Base-by-base conservation (phyloP, 331 rosid genomes). In the Cucumis variabilis region DNA sequence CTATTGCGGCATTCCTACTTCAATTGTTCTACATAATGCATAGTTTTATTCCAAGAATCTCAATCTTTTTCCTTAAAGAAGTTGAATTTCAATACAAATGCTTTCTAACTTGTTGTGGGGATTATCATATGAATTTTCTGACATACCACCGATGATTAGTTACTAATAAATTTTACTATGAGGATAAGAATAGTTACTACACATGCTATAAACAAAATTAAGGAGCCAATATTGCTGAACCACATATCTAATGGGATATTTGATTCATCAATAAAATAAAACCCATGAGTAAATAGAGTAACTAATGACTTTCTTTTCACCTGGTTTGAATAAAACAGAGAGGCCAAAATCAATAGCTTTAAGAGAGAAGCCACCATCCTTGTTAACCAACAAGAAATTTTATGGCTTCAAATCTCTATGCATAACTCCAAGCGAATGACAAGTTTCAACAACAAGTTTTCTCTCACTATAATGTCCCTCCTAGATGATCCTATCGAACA, bases 391-490 rank as follows among this genome's bases (percentile, higher is more conserved):
- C n/a, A n/a, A n/a, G n/a, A n/a, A n/a, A n/a, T n/a, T n/a, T n/a
- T n/a, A n/a, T n/a, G n/a, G n/a, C n/a, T n/a, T n/a, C n/a, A n/a
- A n/a, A n/a, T n/a, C n/a, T n/a, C n/a, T n/a, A n/a, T n/a, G n/a
- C n/a, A n/a, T n/a, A n/a, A 97, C 99, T 14, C 99, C 99, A 30
- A 97, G 99, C 12, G 99, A 97, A 89, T 97, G 99, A 83, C 99
- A 97, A 15, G 99, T 93, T 91, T 97, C 99, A 30, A 97, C 99
- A 91, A 97, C 99, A n/a, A 48, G 99, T 93, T 89, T 97, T 68
- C 98, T 93, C 92, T 97, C 99, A 30, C 93, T 96, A 90, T 97
- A 97, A 89, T 97, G 99, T 24, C 99, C 99, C 90, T 99, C 90
- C 85, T 96, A 98, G 92, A 97, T 97, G 88, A 97, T 97, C 66